Base-by-base conservation (phyloP, 2,329 filamentous ascomycete genomes). In the Cercospora nicotianae region DNA sequence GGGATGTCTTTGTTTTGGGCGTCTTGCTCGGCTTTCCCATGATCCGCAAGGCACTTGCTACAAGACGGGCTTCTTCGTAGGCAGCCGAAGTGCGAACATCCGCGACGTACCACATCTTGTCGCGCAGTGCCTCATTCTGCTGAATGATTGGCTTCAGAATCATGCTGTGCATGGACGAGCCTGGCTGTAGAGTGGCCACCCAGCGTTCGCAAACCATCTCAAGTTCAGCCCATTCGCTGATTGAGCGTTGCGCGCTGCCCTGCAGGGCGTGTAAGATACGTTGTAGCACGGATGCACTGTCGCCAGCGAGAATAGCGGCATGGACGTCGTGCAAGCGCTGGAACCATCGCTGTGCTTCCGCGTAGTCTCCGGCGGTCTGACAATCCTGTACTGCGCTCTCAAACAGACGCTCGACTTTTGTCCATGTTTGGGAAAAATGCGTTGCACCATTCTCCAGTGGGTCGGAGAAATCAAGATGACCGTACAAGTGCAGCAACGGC, bases 21-120 rank as follows among this genome's bases (percentile, higher is more conserved):
- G 77, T 77, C 71, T 81, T 82, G 62, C 78, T 79, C 5, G 82
- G 77, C 67, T 88, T 84, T 69, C 90, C 91, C 95, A 99, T 98
- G 7, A 91, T 93, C 79, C 95, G 96, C 60, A 99, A 83, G 4
- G 94, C 95, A 68, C 91, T 87, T 5, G 93, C 92, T 58, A 98
- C 90, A 71, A 94, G 92, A 67, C 90, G 90, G 45, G 92, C 93
- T 73, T 96, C 91, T 68, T 95, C 92, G 75, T 97, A 98, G 9
- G 89, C 88, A 60, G 89, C 91, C 3, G 95, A 97, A 74, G 94
- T 94, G 70, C 92, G 90, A 30, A 98, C 94, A 78, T 97, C 93
- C 1, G 92, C 94, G 68, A 95, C 91, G 78, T 96, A 99, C 95
- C 95, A 99, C 92, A 98, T 97, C 83, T 98, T 98, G 78, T 97